phyloP scores from a whole-genome alignment of 768 basidiomycete species.

The Tulasnella sp. region DNA sequence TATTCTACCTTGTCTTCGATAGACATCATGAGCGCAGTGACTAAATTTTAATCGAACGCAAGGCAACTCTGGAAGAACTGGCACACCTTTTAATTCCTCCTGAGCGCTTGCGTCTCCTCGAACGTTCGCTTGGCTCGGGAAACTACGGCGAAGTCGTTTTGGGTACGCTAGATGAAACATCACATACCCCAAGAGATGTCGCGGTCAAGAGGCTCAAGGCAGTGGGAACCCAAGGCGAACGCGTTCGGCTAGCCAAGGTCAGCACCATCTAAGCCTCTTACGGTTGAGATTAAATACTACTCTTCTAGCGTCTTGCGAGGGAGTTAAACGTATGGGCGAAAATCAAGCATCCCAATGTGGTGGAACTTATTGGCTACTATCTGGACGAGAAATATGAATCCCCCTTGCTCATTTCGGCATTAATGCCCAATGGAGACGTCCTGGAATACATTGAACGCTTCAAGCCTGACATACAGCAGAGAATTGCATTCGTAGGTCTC shows the following conservation, averaged over 20 bases:
- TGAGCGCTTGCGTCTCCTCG: neutral
- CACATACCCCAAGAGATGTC: neutral
- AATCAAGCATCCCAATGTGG: neutral
- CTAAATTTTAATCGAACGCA: neutral
- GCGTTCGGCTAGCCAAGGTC: neutral
- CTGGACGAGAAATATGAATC: neutral
- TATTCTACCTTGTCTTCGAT: too few relatives aligned
- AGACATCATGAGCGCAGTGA: too few relatives aligned
- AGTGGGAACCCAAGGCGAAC: neutral
- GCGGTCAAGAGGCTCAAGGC: neutral
- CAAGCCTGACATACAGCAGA: neutral
- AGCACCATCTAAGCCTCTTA: neutral
- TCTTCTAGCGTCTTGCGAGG: neutral
- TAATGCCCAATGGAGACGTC: neutral
- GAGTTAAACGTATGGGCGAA: slow-evolving; percentile 5
- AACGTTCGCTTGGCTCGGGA: neutral
- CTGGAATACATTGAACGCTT: neutral
- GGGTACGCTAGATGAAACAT: neutral
- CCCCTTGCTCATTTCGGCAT: neutral
- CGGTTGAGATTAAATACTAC: neutral
- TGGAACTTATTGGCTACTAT: neutral
- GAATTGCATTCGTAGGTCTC: neutral
- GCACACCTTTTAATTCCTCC: neutral
- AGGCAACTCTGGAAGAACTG: neutral
- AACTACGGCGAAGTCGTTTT: neutral